Evolutionary conservation across 2,329 filamentous ascomycete genomes (phyloP), one percentile per base, ranked within the genome.

Genomic region (Talaromyces sp.): DNA sequence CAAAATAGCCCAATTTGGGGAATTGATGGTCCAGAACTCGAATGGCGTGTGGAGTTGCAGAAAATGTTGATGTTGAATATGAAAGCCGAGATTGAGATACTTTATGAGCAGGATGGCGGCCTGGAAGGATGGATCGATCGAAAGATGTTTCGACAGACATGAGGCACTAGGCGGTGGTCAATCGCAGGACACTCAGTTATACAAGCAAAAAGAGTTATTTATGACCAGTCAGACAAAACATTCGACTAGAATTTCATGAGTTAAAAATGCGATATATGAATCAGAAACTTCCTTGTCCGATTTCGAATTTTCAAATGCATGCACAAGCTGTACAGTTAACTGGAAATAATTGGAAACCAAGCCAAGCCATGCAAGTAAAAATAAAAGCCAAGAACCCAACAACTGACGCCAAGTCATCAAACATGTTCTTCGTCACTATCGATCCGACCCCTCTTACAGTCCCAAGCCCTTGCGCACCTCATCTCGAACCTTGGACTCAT

Each of bases 401-500:
- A 42, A 32, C 27, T 30, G 61, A 65, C 63, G 58, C 65, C 65
- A 61, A 43, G 9, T 56, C 58, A 61, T 61, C 60, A 57, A 60
- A 51, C 37, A 53, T 40, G 57, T 40, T 49, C 22, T 33, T 54
- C 30, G 37, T 45, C 36, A 9, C 4, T 33, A 54, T 17, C 33
- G 42, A 32, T 9, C 39, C 35, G 13, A 8, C 11, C 19, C 22
- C 13, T 8, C 20, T 79, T 76, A 91, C 64, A 96, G 74, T 1
- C 91, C 91, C 65, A 96, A 73, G 70, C 87, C 89, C 67, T 84
- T 84, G 68, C 89, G 82, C 36, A 97, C 92, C 58, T 91, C 89
- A 56, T 90, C 87, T 65, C 89, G 82, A 33, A 99, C 94, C 73
- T 86, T 87, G 69, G 84, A 82, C 77, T 97, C 92, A 76, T 97